These are phyloP conservation scores for Brassica juncea DNA, from an alignment of 345 rosid genomes.

Conservation along the genomic window DNA sequence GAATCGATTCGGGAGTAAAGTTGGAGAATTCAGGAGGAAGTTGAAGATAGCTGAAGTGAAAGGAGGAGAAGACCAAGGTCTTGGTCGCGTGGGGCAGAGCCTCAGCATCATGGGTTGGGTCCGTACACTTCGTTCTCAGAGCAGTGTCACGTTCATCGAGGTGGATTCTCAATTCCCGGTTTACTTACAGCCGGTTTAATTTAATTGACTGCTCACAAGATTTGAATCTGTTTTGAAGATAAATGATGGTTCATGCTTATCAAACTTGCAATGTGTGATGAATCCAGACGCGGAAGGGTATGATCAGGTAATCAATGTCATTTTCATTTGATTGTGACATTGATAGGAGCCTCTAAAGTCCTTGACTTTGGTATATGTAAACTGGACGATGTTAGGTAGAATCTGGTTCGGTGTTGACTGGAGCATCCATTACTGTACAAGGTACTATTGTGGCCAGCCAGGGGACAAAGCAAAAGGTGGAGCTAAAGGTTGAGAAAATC, in stretches of 20 bases:
- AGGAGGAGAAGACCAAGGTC: conserved; percentile 70
- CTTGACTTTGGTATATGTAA: neutral
- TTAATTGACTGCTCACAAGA: neutral
- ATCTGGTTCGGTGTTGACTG: conserved; percentile 75
- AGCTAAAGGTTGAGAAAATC: conserved; percentile 77
- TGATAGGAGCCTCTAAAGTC: neutral
- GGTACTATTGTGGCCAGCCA: conserved; percentile 83
- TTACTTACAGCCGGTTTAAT: neutral
- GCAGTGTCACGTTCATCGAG: conserved; percentile 83
- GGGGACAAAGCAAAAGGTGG: conserved; percentile 93
- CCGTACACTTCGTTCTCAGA: conserved; percentile 84
- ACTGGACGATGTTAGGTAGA: conserved; percentile 48
- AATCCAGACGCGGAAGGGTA: conserved; percentile 77
- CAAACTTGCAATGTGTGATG: conserved; percentile 96
- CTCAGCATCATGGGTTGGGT: conserved; percentile 86
- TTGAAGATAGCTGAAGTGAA: conserved; percentile 74
- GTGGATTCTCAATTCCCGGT: conserved; percentile 35
- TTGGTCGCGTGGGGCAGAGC: conserved; percentile 62
- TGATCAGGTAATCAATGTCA: conserved; percentile 62
- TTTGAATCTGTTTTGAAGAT: conserved; percentile 43
- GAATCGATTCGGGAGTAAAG: conserved; percentile 23
- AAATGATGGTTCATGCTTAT: conserved; percentile 92
- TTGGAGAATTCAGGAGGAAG: conserved; percentile 69
- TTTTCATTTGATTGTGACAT: neutral
- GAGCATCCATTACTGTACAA: conserved; percentile 82